Percentiles rank a stretch among this genome's conserved stretches.
Evolutionary conservation across 345 rosid species (phyloP).

Genomic region (Kernera saxatilis): DNA sequence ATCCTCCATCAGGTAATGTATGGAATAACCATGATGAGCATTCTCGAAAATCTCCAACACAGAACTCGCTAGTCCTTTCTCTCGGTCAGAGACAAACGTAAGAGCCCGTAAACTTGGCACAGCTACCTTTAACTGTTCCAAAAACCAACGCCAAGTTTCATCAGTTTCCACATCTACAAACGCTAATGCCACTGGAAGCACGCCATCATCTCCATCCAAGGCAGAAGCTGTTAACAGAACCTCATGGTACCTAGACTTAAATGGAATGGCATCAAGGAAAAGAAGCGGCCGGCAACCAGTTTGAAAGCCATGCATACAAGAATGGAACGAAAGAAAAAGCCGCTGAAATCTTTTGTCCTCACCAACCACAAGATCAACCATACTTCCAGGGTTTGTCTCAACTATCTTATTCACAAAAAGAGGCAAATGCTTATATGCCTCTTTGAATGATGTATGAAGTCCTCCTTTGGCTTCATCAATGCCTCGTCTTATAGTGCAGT

Average conservation of each 20-base stretch:
- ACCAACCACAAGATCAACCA: slow-evolving; percentile 43
- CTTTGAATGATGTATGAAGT: slow-evolving; percentile 74
- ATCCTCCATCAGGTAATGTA: slow-evolving; percentile 68
- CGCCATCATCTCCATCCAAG: slow-evolving; percentile 73
- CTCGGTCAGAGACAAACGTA: slow-evolving; percentile 77
- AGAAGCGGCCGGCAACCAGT: slow-evolving; percentile 86
- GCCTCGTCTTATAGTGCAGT: slow-evolving; percentile 81
- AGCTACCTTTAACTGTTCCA: slow-evolving; percentile 60
- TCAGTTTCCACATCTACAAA: slow-evolving; percentile 69
- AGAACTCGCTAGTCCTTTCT: slow-evolving; percentile 51
- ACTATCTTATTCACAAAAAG: slow-evolving; percentile 55
- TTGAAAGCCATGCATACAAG: slow-evolving; percentile 60
- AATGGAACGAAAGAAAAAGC: slow-evolving; percentile 64
- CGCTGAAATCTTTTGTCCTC: slow-evolving; percentile 65
- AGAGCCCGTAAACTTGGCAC: slow-evolving; percentile 45
- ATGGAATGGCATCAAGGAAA: slow-evolving; percentile 63
- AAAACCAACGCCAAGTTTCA: slow-evolving; percentile 82
- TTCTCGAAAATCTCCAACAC: slow-evolving; percentile 66
- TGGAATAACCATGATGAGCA: slow-evolving; percentile 63
- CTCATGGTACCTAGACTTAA: slow-evolving; percentile 81
- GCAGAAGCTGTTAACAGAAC: slow-evolving; percentile 72
- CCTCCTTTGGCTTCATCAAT: slow-evolving; percentile 81
- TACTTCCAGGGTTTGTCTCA: slow-evolving; percentile 77
- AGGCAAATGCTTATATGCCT: slow-evolving; percentile 64
- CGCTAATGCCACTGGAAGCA: slow-evolving; percentile 76